These are phyloP conservation scores for Russula virescens DNA, from an alignment of 768 basidiomycete genomes.

Conservation along the genomic window DNA sequence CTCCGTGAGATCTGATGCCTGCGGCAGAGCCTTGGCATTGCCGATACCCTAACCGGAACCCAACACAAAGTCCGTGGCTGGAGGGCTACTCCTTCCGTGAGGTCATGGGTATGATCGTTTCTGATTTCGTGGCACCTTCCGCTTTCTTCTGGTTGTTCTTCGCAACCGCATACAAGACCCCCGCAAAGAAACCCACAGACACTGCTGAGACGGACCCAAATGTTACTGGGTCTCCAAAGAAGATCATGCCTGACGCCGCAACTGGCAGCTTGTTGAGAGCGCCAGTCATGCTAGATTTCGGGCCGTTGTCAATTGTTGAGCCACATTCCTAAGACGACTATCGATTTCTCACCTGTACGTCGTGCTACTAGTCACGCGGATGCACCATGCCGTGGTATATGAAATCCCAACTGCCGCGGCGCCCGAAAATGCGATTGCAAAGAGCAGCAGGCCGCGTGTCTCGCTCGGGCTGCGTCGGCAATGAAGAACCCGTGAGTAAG, in stretches of 20 bases:
- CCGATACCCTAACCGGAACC: not conserved
- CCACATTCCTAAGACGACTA: not conserved
- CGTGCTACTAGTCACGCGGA: constrained; percentile 91
- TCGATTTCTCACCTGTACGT: constrained; percentile 78
- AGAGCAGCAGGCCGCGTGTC: constrained; percentile 70
- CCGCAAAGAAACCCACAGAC: constrained; percentile 83
- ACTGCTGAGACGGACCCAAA: constrained; percentile 86
- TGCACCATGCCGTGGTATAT: constrained; percentile 98
- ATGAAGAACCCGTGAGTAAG: not conserved
- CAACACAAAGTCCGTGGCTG: constrained; percentile 6
- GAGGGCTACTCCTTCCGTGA: constrained; percentile 37
- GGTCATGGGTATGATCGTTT: constrained; percentile 57
- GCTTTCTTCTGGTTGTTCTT: constrained; percentile 88
- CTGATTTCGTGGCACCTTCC: constrained; percentile 49
- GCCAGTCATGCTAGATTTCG: constrained; percentile 75
- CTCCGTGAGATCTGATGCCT: not conserved
- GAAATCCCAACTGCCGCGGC: constrained; percentile 96
- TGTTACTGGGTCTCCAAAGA: constrained; percentile 89
- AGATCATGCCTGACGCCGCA: constrained; percentile 97
- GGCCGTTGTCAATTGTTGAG: not conserved
- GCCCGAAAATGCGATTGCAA: constrained; percentile 93
- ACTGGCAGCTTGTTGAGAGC: constrained; percentile 97
- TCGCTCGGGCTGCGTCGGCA: constrained; percentile 61
- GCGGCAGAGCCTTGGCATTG: not conserved
- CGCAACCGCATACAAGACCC: constrained; percentile 86